Evolutionary conservation across 1,139 yeast species (phyloP), one percentile per base, ranked within the genome.

Genomic region (Zhuliangozyma parablackwelliae): DNA sequence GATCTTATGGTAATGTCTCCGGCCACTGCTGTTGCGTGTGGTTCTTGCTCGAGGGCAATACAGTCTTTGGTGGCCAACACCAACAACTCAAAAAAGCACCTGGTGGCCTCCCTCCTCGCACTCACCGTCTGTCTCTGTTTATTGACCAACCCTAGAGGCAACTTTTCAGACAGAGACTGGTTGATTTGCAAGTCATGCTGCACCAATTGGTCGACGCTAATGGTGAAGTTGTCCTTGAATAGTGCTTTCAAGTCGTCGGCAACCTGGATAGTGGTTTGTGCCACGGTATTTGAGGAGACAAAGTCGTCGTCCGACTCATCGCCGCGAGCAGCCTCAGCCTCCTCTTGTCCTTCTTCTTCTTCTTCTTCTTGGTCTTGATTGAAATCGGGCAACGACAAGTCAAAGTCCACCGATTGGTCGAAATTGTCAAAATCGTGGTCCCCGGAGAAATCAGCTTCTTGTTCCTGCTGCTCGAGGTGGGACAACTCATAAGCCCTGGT

Each of bases 21-120:
- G 43, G 80, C 87, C 11, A 84, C 58, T 27, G 65, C 69, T 3
- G 58, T 53, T 7, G 36, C 36, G 6, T 38, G 23, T 7, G 39
- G 46, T 3, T 54, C 49, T 62, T 89, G 96, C 25, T 75, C 61
- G 32, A 89, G 58, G 20, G 68, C 62, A 35, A 89, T 63, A 35
- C 90, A 82, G 49, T 84, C 92, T 39, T 80, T 71, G 7, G 95
- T 84, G 1, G 96, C 95, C 45, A 89, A 65, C 1, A 88, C 92
- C 50, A 90, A 68, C 55, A 89, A 59, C 54, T 89, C 95, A 53
- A 89, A 88, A 59, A 89, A 89, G 45, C 86, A 75, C 50, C 78
- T 76, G 8, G 89, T 76, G 1, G 90, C 92, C 48, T 82, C 81
- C 44, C 68, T 68, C 48, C 73, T 76, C 33, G 72, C 67, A 40